Percentiles rank a stretch among this genome's conserved stretches.
phyloP scores from a whole-genome alignment of 2,329 filamentous ascomycete genomes.

The Colletotrichum lentis region DNA sequence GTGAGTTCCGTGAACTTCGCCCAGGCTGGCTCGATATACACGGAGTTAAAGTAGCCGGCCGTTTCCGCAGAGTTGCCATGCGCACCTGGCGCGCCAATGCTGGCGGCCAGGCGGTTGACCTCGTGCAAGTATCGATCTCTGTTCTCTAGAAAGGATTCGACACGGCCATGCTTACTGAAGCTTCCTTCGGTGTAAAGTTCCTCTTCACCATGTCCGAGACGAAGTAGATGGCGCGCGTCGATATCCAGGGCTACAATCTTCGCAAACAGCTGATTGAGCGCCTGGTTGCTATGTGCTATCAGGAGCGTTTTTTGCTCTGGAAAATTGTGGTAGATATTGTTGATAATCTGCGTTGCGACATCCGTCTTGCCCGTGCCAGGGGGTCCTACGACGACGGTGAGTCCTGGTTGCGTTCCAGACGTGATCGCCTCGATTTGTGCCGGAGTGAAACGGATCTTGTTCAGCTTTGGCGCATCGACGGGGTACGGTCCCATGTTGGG shows the following conservation, averaged over 20 bases:
- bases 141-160: conserved; percentile 94
- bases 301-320: conserved; percentile 89
- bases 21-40: conserved; percentile 91
- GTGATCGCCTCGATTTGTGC: conserved; percentile 91
- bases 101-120: conserved; percentile 84
- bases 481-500: conserved; percentile 90
- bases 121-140: conserved; percentile 80
- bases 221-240: conserved; percentile 90
- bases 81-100: conserved; percentile 87
- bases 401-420: conserved; percentile 90
- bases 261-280: conserved; percentile 94
- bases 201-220: conserved; percentile 94
- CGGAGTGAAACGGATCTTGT: conserved; percentile 86
- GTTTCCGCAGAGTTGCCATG: conserved; percentile 97
- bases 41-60: conserved; percentile 93
- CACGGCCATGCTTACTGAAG: conserved; percentile 93
- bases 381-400: conserved; percentile 93
- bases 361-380: conserved; percentile 99
- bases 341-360: conserved; percentile 97
- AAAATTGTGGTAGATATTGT: conserved; percentile 98
- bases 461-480: conserved; percentile 81
- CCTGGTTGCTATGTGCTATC: conserved; percentile 97
- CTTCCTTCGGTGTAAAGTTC: conserved; percentile 85
- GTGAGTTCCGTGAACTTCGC: conserved; percentile 74
- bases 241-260: conserved; percentile 98